Evolutionary conservation across 176 grass and related monocot species (phyloP).

Genomic region (Avena eriantha): DNA sequence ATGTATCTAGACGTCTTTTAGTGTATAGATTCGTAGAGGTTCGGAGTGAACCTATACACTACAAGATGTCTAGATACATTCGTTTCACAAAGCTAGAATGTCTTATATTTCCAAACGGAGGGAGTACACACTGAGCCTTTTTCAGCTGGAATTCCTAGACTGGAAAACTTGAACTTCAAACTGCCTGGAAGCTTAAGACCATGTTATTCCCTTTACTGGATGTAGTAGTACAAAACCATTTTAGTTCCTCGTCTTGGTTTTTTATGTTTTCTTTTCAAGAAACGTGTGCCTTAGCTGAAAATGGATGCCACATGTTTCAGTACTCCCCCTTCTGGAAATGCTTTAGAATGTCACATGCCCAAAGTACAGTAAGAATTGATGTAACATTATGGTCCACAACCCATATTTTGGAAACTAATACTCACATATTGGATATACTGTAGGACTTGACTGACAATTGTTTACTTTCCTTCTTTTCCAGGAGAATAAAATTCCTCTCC

Average conservation of each 20-base stretch:
- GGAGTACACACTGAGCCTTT: conserved; percentile 10
- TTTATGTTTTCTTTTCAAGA: conserved; percentile 1
- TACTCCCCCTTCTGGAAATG: conserved; percentile 25
- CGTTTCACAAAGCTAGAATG: too few relatives aligned
- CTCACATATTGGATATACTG: conserved; percentile 3
- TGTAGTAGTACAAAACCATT: not conserved
- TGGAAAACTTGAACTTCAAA: not conserved
- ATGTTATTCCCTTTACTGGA: conserved; percentile 24
- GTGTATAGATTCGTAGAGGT: too few relatives aligned
- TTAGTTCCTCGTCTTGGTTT: not conserved
- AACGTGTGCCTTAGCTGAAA: not conserved
- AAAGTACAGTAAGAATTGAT: not conserved
- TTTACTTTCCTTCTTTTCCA: conserved; percentile 36
- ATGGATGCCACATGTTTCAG: not conserved
- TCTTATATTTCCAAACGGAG: too few relatives aligned
- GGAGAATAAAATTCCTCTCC: conserved; percentile 78
- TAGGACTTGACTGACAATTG: not conserved
- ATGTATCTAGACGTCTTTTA: too few relatives aligned
- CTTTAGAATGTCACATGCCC: conserved; percentile 6
- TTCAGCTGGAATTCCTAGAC: not conserved
- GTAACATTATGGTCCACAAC: not conserved
- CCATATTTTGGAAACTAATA: conserved; percentile 7
- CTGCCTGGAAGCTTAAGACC: not conserved
- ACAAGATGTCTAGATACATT: too few relatives aligned
- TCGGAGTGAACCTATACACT: too few relatives aligned